These are phyloP conservation scores for Verticillium tricorpus DNA, from an alignment of 2,329 filamentous ascomycete genomes.

Conservation along the genomic window DNA sequence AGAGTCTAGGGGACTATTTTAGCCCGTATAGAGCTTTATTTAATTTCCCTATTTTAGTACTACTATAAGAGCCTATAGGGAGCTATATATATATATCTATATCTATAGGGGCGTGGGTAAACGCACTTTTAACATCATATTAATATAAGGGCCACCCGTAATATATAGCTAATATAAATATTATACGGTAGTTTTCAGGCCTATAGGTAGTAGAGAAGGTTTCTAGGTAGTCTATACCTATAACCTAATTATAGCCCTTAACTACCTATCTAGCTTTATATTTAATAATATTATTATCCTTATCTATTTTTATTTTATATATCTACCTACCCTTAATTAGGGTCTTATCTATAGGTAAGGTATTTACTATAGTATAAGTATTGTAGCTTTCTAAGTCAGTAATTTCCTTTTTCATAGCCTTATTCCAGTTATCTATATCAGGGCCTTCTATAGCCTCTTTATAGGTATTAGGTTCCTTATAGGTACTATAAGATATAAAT, in stretches of 20 bases:
- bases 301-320: not conserved
- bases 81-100: not conserved
- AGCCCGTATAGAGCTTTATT: not conserved
- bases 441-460: not conserved
- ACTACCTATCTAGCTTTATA: not conserved
- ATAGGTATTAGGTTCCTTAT: not conserved
- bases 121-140: not conserved
- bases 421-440: not conserved
- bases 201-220: not conserved
- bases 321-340: not conserved
- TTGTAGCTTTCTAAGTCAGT: not conserved
- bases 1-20: not conserved
- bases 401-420: not conserved
- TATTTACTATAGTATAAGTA: not conserved
- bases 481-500: slow-evolving; percentile 3
- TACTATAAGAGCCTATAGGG: not conserved
- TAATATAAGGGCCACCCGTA: not conserved
- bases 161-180: not conserved
- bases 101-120: not conserved
- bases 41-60: not conserved
- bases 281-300: not conserved
- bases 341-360: not conserved
- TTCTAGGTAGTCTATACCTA: not conserved
- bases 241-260: not conserved
- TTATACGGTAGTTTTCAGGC: not conserved